A percentile compares a stretch with the other conserved stretches of the same genome.
These are phyloP conservation scores for Alternaria angustiovoidea DNA, from an alignment of 2,329 filamentous ascomycete genomes.

Conservation along the genomic window DNA sequence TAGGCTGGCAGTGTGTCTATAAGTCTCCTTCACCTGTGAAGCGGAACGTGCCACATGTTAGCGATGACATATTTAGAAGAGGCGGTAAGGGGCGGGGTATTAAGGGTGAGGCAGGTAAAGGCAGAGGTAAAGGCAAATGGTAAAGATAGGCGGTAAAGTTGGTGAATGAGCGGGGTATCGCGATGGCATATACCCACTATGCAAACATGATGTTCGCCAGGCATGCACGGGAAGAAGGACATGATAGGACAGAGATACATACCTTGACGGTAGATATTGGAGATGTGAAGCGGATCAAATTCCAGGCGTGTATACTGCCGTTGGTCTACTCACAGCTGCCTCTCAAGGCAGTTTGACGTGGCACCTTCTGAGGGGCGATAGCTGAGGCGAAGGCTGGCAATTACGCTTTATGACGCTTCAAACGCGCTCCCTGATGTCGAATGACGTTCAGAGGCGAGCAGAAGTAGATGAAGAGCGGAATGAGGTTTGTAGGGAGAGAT, in stretches of 20 bases:
- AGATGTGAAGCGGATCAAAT: neutral
- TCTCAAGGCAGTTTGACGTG: neutral
- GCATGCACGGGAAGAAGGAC: neutral
- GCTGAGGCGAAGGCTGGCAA: neutral
- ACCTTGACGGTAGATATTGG: slow-evolving; percentile 11
- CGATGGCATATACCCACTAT: neutral
- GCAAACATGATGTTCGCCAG: slow-evolving; percentile 2
- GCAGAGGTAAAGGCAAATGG: slow-evolving; percentile 6
- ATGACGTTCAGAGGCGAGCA: neutral
- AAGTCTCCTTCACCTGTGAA: slow-evolving; percentile 21
- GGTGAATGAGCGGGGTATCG: neutral
- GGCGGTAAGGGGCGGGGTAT: slow-evolving; percentile 6
- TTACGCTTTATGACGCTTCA: neutral
- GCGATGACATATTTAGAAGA: slow-evolving; percentile 7
- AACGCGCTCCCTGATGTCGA: neutral
- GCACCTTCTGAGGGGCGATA: neutral
- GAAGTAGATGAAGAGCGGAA: slow-evolving; percentile 3
- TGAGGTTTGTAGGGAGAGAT: slow-evolving; percentile 15
- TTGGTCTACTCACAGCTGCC: neutral
- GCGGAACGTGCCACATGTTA: slow-evolving; percentile 21
- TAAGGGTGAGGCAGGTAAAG: slow-evolving; percentile 14
- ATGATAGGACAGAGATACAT: slow-evolving; percentile 1
- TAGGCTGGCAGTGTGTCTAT: slow-evolving; percentile 17
- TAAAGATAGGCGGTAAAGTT: neutral
- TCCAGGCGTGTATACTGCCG: neutral